Evolutionary conservation across 768 basidiomycete genomes (phyloP).

Genomic region (Strobilomyces dryophilus): DNA sequence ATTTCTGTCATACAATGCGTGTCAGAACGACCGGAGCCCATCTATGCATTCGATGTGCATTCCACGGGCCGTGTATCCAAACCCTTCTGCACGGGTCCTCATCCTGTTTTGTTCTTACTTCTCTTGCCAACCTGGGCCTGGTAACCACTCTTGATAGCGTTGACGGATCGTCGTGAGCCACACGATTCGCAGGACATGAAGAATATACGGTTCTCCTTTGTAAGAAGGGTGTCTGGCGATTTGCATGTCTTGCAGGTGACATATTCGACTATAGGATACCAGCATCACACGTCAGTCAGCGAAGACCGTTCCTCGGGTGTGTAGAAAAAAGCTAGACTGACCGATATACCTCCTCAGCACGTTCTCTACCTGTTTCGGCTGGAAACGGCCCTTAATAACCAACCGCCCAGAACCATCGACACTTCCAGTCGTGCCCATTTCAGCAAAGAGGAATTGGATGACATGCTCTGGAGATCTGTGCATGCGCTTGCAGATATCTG

Average conservation of each 20-base stretch:
- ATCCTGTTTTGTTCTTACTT: constrained; percentile 77
- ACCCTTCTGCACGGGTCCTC: constrained; percentile 31
- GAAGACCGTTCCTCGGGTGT: not conserved
- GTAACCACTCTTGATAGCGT: constrained; percentile 97
- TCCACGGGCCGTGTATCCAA: not conserved
- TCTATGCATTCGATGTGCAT: constrained; percentile 3
- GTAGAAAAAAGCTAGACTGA: constrained; percentile 35
- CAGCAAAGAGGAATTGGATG: constrained; percentile 94
- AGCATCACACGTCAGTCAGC: not conserved
- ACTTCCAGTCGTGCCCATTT: constrained; percentile 96
- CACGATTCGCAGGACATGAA: constrained; percentile 95
- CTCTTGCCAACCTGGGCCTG: constrained; percentile 92
- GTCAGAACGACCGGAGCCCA: not conserved
- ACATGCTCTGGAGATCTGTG: constrained; percentile 97
- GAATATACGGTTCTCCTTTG: constrained; percentile 98
- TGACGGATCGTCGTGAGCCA: constrained; percentile 87
- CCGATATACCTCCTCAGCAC: constrained; percentile 95
- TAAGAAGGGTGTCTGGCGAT: constrained; percentile 93
- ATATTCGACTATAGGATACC: constrained; percentile 71
- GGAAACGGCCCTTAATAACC: constrained; percentile 97
- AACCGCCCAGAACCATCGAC: constrained; percentile 90
- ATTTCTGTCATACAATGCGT: constrained; percentile 7
- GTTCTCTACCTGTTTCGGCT: constrained; percentile 97
- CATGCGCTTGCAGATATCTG: constrained; percentile 98
- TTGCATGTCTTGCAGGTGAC: constrained; percentile 99